These are phyloP conservation scores for Setaria italica DNA, from an alignment of 202 grass and related monocot species.

Conservation along the genomic window DNA sequence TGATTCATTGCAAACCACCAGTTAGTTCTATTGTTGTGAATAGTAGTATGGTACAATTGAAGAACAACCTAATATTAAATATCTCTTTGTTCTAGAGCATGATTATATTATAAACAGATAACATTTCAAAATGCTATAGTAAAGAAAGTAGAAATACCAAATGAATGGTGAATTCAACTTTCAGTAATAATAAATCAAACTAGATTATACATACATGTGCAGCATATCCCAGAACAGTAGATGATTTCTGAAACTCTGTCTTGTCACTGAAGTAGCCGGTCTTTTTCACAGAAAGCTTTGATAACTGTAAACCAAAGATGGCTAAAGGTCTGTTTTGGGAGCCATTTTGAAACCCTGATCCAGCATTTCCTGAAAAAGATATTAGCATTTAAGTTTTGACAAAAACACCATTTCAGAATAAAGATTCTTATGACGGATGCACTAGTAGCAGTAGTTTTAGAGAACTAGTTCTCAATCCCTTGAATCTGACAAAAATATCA, in stretches of 20 bases:
- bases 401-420: neutral
- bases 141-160: neutral
- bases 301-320: conserved; percentile 80
- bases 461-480: no score
- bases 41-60: neutral
- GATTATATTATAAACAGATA: conserved; percentile 29
- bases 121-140: neutral
- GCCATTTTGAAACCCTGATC: conserved; percentile 36
- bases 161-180: conserved; percentile 16
- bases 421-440: neutral
- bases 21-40: neutral
- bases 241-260: conserved; percentile 65
- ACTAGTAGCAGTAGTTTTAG: no score
- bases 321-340: conserved; percentile 55
- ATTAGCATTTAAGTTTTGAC: conserved; percentile 27
- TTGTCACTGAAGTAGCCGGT: conserved; percentile 80
- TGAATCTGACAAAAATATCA: no score
- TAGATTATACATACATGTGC: conserved; percentile 74
- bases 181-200: conserved; percentile 31
- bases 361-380: conserved; percentile 54
- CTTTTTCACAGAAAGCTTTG: conserved; percentile 63
- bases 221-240: conserved; percentile 75
- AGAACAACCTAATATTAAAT: neutral
- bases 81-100: conserved; percentile 29
- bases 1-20: conserved; percentile 44